Base-by-base conservation (phyloP, 306 rosid species). In the Ammopiptanthus mongolicus region DNA sequence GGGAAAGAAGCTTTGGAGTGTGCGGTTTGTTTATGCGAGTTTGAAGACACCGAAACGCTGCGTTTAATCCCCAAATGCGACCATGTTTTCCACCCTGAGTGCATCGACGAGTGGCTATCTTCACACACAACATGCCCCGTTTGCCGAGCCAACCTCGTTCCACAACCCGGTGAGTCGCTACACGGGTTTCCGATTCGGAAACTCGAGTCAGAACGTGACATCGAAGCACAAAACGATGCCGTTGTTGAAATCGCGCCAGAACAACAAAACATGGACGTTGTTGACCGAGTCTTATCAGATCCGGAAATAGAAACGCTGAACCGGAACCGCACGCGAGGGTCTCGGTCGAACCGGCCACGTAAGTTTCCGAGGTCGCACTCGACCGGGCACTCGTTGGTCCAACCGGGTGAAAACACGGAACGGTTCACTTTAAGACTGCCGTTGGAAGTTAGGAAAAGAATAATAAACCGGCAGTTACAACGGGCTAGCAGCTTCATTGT, bases 61-160 rank as follows among this genome's bases (percentile, higher is more conserved):
- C 97, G 99, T 48, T 80, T 95, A 46, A 87, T 95, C 12, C 99
- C 99, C 0, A 92, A 86, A 69, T 95, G 99, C 62, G 99, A 95
- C 22, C 99, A 95, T 46, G 99, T 90, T 2, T 95, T 95, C 73
- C 99, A 95, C 69, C 87, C 96, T 0, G 96, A 87, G 7, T 95
- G 99, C 21, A 90, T 95, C 61, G 97, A 95, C 57, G 87, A 85
- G 70, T 95, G 99, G 99, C 13, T 95, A 13, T 70, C 42, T 3
- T 78, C 87, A 2, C 99, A 92, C 72, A 86, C 92, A 12, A 95
- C 98, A 0, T 95, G 99, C 17, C 99, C 99, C 0, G 99, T 95
- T 18, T 95, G 99, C 82, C 84, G 99, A 0, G 87, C 99, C 33
- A 78, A 89, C 41, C 89, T 95, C 19, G 76, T 44, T 0, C 97